A percentile compares a stretch with the other conserved stretches of the same genome.
These are phyloP conservation scores for Tylopilus plumbeoviolaceoides DNA, from an alignment of 768 basidiomycete genomes.

Conservation along the genomic window DNA sequence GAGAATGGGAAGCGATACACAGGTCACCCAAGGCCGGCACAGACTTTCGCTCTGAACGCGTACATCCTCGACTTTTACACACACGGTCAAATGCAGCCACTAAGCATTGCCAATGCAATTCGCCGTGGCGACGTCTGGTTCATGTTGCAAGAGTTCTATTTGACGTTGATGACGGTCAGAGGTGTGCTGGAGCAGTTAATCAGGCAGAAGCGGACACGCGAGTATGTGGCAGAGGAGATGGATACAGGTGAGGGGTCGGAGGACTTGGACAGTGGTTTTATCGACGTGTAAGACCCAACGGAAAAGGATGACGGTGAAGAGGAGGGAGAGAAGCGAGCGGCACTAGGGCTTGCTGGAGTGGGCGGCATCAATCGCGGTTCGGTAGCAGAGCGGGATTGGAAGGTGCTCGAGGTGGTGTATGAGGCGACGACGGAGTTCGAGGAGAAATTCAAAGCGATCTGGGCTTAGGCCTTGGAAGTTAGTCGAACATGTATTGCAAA, in stretches of 20 bases:
- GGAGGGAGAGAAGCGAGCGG: conserved; percentile 13
- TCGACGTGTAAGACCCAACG: conserved; percentile 25
- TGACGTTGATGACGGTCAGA: conserved; percentile 48
- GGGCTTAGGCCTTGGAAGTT: conserved; percentile 39
- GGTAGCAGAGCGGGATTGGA: conserved; percentile 49
- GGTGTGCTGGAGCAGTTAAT: conserved; percentile 46
- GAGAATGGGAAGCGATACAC: neutral
- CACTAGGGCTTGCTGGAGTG: neutral
- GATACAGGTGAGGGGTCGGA: conserved; percentile 15
- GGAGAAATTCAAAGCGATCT: conserved; percentile 58
- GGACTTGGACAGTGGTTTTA: conserved; percentile 33
- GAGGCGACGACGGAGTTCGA: conserved; percentile 47
- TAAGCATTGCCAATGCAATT: conserved; percentile 53
- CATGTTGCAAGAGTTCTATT: conserved; percentile 51
- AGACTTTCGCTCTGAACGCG: conserved; percentile 47
- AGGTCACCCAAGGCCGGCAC: neutral
- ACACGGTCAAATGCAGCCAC: conserved; percentile 53
- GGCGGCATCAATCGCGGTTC: conserved; percentile 31
- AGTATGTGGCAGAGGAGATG: conserved; percentile 7
- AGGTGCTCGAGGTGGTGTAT: conserved; percentile 47
- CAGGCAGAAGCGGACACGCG: conserved; percentile 23
- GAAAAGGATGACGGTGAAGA: conserved; percentile 21
- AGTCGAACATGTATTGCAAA: neutral
- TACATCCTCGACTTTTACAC: conserved; percentile 66
- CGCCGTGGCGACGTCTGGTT: conserved; percentile 65